Evolutionary conservation across 495 filamentous ascomycete species (phyloP), one percentile per base, ranked within the genome.

Genomic region (Tuber umbilicatum): DNA sequence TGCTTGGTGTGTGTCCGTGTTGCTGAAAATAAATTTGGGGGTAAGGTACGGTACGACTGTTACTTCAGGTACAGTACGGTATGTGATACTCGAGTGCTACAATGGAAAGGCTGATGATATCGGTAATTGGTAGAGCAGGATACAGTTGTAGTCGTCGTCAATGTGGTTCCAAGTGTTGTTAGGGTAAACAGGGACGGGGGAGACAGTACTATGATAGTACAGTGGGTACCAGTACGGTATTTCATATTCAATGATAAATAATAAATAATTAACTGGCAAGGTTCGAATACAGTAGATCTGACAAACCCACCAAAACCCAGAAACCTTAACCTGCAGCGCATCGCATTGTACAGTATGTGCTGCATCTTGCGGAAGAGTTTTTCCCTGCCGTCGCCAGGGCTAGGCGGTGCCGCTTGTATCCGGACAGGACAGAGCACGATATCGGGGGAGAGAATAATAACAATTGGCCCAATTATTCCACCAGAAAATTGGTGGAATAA

Each of bases 331-430:
- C 77, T 78, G 77, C 77, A 79, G 77, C 69, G 77, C 77, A 79
- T 79, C 77, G 77, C 77, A 79, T 79, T 75, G 71, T 64, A n/a
- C n/a, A n/a, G n/a, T n/a, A 64, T 64, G 55, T 78, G 77, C 77
- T 79, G 77, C 77, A 79, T 76, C 77, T 79, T 79, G 76, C 77
- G 77, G 77, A 79, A 79, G 77, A 79, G 77, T 79, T 79, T 79
- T 79, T 79, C 77, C 77, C 77, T 79, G 77, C 77, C 77, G 77
- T 74, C 72, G 72, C 77, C 76, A 79, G 76, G 55, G 77, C 77
- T 79, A 75, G 77, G 77, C 77, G 73, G 75, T 74, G 77, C 77
- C 77, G 77, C 77, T 79, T 79, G 77, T 78, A 78, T 79, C 77
- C 77, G 77, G 77, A 72, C 71, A 64, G 27, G 75, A 72, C 71